A percentile compares a stretch with the other conserved stretches of the same genome.
These are phyloP conservation scores for Fusarium pseudoanthophilum DNA, from an alignment of 2,329 filamentous ascomycete genomes.

Conservation along the genomic window DNA sequence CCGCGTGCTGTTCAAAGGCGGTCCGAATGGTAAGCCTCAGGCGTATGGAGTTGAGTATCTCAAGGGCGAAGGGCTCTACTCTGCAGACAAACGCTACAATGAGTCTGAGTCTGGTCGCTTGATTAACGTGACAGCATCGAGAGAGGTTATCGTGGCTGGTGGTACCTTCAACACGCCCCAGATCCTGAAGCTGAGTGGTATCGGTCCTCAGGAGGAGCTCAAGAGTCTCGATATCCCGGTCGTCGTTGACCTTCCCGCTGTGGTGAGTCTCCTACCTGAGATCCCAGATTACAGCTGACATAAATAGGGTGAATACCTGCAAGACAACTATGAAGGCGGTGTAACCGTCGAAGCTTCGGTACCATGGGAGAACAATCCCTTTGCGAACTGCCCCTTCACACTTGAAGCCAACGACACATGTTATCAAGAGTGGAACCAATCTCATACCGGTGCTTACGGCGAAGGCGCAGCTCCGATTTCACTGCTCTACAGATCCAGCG, in stretches of 20 bases:
- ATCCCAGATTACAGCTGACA: background rate
- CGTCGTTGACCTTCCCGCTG: slow-evolving; percentile 61
- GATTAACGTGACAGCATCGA: slow-evolving; percentile 24
- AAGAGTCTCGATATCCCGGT: slow-evolving; percentile 52
- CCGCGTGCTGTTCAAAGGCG: slow-evolving; percentile 48
- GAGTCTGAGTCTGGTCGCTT: slow-evolving; percentile 2
- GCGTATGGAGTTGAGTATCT: slow-evolving; percentile 50
- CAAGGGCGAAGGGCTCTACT: slow-evolving; percentile 54
- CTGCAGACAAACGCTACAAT: slow-evolving; percentile 49
- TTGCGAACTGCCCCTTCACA: slow-evolving; percentile 17
- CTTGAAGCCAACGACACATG: slow-evolving; percentile 47
- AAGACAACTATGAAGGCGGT: slow-evolving; percentile 45
- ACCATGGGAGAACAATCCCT: slow-evolving; percentile 28
- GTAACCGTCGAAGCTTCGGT: slow-evolving; percentile 36
- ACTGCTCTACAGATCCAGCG: slow-evolving; percentile 45
- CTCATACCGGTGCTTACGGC: slow-evolving; percentile 36
- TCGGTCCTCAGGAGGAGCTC: slow-evolving; percentile 56
- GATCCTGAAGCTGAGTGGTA: slow-evolving; percentile 61
- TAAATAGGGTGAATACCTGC: slow-evolving; percentile 33
- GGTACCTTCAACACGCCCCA: slow-evolving; percentile 50
- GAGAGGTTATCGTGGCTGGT: slow-evolving; percentile 39
- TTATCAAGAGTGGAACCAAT: slow-evolving; percentile 46
- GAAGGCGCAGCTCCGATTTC: slow-evolving; percentile 40
- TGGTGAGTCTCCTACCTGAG: background rate
- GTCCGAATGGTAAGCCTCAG: background rate